Base-by-base conservation (phyloP, 129 eudicot species). In the Flaveria sonorensis region DNA sequence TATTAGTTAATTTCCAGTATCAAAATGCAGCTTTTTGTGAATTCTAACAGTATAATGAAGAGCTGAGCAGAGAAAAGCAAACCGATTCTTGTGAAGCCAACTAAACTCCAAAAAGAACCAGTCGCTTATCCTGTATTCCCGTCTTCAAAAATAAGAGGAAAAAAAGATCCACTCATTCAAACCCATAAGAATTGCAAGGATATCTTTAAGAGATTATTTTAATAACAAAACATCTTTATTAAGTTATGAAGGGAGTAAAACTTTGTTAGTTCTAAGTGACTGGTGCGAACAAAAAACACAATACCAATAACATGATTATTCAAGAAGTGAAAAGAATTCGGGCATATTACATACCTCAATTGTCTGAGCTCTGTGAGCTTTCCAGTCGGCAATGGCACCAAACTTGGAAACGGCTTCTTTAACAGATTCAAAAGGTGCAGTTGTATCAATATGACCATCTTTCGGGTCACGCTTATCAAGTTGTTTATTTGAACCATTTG, bases 311-410 rank as follows among this genome's bases (percentile, higher is more conserved):
- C 40, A 66, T 53, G 28, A 45, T 75, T 43, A 75, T 23, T n/a
- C 7, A 13, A 48, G 18, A 67, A 39, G 65, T 18, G 28, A 69
- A 32, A 40, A 4, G 16, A 47, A 15, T 16, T 15, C 6, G 15
- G 67, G 26, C 18, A 75, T 20, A 21, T 24, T 60, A 32, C 67
- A 53, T 87, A 89, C 98, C 98, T 90, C 98, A 59, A 77, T 83
- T 39, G 88, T 90, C 72, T 88, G 96, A 61, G 69, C 84, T 80
- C 82, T 86, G 21, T 92, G 97, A 67, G 98, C 92, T 87, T 92
- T 92, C 96, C 98, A 90, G 74, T 89, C 98, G 28, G 86, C 94
- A 53, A 92, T 92, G 15, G 84, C 94, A 18, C 98, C 96, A 79
- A 88, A 90, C 84, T 77, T 92, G 14, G 92, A 88, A 76, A 92